Conservation (phyloP, 2,329 filamentous ascomycete species). For the Aspergillus versicolor region DNA sequence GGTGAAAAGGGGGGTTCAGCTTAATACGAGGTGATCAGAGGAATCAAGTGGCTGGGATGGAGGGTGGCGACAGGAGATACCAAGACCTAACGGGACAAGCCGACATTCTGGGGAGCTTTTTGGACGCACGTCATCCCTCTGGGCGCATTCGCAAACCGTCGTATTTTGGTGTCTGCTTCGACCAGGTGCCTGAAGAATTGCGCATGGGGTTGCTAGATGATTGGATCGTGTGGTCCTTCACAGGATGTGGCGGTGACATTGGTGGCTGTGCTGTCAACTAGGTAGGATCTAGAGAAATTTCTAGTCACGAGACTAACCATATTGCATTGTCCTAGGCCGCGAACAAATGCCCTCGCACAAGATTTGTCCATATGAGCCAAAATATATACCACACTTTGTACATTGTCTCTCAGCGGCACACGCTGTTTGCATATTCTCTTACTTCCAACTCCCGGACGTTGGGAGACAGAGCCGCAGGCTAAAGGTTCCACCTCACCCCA, state of each 20-base stretch:
- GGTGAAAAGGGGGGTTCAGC: background rate
- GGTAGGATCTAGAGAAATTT: background rate
- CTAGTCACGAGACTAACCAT: too few species aligned
- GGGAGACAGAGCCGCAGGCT: background rate
- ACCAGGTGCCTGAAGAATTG: background rate
- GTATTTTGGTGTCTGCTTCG: background rate
- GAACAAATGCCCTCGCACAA: background rate
- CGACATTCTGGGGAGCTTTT: background rate
- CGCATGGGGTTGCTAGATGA: constrained; percentile 6
- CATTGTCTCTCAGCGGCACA: background rate
- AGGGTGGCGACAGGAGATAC: background rate
- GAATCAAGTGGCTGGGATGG: background rate
- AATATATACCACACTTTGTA: background rate
- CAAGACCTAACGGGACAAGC: background rate
- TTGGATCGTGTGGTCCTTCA: constrained; percentile 5
- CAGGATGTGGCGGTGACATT: background rate
- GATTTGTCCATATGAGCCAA: background rate
- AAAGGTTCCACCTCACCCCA: background rate
- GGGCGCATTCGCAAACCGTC: background rate
- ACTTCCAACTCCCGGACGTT: background rate
- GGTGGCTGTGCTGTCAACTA: background rate
- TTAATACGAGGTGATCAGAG: background rate
- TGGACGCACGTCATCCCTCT: background rate
- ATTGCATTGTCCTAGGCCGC: background rate
- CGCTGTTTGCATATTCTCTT: background rate